phyloP scores from a whole-genome alignment of 805 yeast species.

The Suhomyces sp. region DNA sequence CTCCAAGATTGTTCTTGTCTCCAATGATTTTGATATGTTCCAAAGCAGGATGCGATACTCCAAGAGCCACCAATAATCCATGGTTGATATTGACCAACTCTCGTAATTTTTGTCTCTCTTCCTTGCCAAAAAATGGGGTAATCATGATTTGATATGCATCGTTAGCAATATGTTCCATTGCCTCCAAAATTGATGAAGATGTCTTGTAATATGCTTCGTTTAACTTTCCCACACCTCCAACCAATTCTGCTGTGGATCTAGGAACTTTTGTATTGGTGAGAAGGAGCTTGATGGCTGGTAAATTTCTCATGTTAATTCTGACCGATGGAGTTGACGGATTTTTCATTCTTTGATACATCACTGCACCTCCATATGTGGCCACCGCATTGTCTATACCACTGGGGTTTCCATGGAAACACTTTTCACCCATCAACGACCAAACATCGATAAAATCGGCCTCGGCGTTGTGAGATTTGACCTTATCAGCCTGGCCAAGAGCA shows the following conservation, averaged over 20 bases:
- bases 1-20: slow-evolving; percentile 66
- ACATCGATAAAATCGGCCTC: slow-evolving; percentile 66
- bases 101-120: slow-evolving; percentile 39
- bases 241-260: slow-evolving; percentile 80
- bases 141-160: slow-evolving; percentile 70
- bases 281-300: slow-evolving; percentile 72
- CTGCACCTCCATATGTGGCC: slow-evolving; percentile 95
- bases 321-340: slow-evolving; percentile 54
- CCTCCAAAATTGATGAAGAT: slow-evolving; percentile 58
- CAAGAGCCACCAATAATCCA: slow-evolving; percentile 78
- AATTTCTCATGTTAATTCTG: slow-evolving; percentile 65
- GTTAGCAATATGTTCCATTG: slow-evolving; percentile 72
- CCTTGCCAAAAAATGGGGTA: slow-evolving; percentile 48
- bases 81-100: slow-evolving; percentile 80
- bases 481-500: slow-evolving; percentile 30
- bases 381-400: slow-evolving; percentile 97
- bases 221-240: slow-evolving; percentile 67
- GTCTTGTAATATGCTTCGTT: slow-evolving; percentile 54
- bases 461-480: slow-evolving; percentile 29
- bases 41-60: slow-evolving; percentile 91
- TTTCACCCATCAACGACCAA: slow-evolving; percentile 93
- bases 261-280: slow-evolving; percentile 87
- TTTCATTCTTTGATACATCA: slow-evolving; percentile 70
- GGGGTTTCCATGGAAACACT: slow-evolving; percentile 94
- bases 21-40: slow-evolving; percentile 71